Percentiles rank a stretch among this genome's conserved stretches.
phyloP scores from a whole-genome alignment of 176 grass and related monocot genomes.

The Zoysia pacifica region DNA sequence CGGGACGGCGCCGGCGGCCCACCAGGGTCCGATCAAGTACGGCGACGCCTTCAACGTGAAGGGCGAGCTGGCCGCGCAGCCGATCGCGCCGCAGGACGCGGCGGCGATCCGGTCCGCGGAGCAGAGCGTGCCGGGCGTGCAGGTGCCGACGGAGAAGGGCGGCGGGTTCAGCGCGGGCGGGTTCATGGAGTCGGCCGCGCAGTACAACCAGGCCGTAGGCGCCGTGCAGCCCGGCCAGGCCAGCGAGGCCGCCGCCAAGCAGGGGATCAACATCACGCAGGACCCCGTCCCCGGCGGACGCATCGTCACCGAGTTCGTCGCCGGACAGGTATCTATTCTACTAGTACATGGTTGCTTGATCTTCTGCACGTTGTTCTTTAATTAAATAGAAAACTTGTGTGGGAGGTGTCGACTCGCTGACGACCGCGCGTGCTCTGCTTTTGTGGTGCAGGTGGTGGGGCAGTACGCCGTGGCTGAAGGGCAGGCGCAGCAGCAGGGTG shows the following conservation, averaged over 20 bases:
- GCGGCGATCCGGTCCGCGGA: slow-evolving; percentile 60
- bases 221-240: slow-evolving; percentile 51
- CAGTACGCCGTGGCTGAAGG: slow-evolving; percentile 40
- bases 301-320: slow-evolving; percentile 74
- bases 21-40: slow-evolving; percentile 49
- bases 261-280: slow-evolving; percentile 60
- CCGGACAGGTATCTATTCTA: slow-evolving; percentile 12
- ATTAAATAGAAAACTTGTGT: not conserved
- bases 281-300: slow-evolving; percentile 47
- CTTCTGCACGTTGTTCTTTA: too few species aligned
- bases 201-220: slow-evolving; percentile 54
- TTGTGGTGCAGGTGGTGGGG: slow-evolving; percentile 39
- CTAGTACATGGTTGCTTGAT: too few species aligned
- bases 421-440: too few species aligned
- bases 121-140: slow-evolving; percentile 48
- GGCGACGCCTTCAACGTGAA: slow-evolving; percentile 58
- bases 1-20: not conserved
- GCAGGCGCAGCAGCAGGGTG: slow-evolving; percentile 42
- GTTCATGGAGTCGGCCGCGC: slow-evolving; percentile 64
- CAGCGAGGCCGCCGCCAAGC: slow-evolving; percentile 33
- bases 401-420: not conserved
- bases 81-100: slow-evolving; percentile 55
- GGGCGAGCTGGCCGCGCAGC: slow-evolving; percentile 54
- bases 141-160: slow-evolving; percentile 36
- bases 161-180: slow-evolving; percentile 46